Base-by-base conservation (phyloP, 345 rosid genomes). In the Boechera stricta region DNA sequence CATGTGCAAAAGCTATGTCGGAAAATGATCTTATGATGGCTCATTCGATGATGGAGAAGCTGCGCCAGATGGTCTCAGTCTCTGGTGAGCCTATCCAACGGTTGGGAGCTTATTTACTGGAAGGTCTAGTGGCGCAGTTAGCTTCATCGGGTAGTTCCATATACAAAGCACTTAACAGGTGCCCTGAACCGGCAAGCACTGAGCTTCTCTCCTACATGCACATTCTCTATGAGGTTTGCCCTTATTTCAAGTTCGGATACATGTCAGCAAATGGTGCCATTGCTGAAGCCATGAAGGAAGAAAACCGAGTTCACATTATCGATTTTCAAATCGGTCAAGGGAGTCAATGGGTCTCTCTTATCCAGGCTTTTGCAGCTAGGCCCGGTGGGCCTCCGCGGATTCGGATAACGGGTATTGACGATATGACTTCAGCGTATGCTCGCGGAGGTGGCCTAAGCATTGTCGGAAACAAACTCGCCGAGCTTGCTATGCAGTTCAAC, bases 241-340 rank as follows among this genome's bases (percentile, higher is more conserved):
- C 98, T 44, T 94, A 94, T 78, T 87, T 94, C 84, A 94, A 91
- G 75, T 94, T 94, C 9, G 98, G 98, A 3, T 94, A 91, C 86
- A 91, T 94, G 96, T 91, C 98, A 26, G 98, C 98, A 29, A 94
- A 91, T 73, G 98, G 98, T 62, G 97, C 98, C 21, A 90, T 94
- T 69, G 98, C 98, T 26, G 98, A 94, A 76, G 98, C 97, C 70
- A 91, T 94, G 97, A 94, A 94, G 83, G 93, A 89, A 57, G 97
- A 91, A 78, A 85, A 85, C 65, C 73, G 85, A 80, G 96, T 94
- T 67, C 98, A 94, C 81, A 94, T 94, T 11, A 80, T 94, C 29
- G 98, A 94, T 73, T 94, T 94, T 80, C 98, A 90, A 71, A 91
- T 94, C 47, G 87, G 81, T 65, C 97, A 91, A 82, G 98, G 98